Percentiles rank a stretch among this genome's conserved stretches.
Conservation (phyloP, 2,329 filamentous ascomycete genomes). For the Celoporthe dispersa region DNA sequence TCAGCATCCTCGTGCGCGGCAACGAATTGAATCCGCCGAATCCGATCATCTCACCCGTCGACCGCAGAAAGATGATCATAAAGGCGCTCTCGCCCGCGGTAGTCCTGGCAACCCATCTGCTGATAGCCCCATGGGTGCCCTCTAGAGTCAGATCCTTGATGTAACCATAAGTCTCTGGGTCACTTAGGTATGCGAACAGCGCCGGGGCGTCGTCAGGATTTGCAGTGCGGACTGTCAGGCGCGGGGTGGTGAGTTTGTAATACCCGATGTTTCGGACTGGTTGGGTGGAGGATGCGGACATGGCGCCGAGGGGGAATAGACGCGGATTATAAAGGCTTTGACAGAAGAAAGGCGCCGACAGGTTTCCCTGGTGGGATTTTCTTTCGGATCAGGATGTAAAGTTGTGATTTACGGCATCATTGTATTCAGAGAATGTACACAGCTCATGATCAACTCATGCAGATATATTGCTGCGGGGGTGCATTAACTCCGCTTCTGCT, state of each 20-base stretch:
- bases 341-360: background rate
- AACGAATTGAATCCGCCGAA: no score
- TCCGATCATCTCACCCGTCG: no score
- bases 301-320: background rate
- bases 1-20: no score
- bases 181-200: conserved; percentile 23
- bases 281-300: background rate
- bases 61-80: no score
- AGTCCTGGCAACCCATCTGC: conserved; percentile 3
- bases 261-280: background rate
- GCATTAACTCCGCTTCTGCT: background rate
- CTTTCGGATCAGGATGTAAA: background rate
- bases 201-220: conserved; percentile 30
- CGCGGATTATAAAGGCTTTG: background rate
- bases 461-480: background rate
- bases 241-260: conserved; percentile 47
- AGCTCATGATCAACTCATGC: background rate
- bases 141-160: conserved; percentile 27
- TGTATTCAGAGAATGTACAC: background rate
- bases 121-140: conserved; percentile 19
- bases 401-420: background rate
- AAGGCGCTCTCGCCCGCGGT: no score
- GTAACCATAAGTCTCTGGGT: conserved; percentile 29
- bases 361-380: no score
- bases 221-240: conserved; percentile 45